phyloP scores from a whole-genome alignment of 805 yeast genomes.

The Ogataea angusta region DNA sequence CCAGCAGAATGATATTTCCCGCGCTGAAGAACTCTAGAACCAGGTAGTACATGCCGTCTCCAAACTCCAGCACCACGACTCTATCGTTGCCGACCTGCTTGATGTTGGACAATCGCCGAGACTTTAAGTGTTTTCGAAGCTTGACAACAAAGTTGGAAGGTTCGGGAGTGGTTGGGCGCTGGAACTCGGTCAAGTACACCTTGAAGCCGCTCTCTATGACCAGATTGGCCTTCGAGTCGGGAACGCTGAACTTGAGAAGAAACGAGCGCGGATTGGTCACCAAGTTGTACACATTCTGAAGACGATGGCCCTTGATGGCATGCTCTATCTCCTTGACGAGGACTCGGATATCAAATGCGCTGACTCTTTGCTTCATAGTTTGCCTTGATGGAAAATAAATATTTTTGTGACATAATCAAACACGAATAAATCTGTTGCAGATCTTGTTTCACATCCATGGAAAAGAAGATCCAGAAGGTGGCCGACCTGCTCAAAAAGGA shows the following conservation, averaged over 20 bases:
- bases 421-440: slow-evolving; percentile 1
- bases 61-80: slow-evolving; percentile 77
- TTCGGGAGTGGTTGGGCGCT: slow-evolving; percentile 72
- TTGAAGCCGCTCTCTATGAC: slow-evolving; percentile 87
- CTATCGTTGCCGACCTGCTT: slow-evolving; percentile 78
- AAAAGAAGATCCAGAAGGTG: slow-evolving; percentile 21
- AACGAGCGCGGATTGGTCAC: slow-evolving; percentile 69
- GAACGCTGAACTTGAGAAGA: slow-evolving; percentile 73
- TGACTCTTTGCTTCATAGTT: slow-evolving; percentile 69
- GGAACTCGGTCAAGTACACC: slow-evolving; percentile 73
- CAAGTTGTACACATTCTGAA: slow-evolving; percentile 83
- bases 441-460: slow-evolving; percentile 18
- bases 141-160: slow-evolving; percentile 87
- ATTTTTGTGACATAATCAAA: slow-evolving; percentile 2
- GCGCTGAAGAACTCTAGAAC: slow-evolving; percentile 94
- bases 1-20: slow-evolving; percentile 81
- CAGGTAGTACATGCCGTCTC: slow-evolving; percentile 73
- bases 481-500: slow-evolving; percentile 24
- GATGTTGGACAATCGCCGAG: slow-evolving; percentile 69
- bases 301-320: slow-evolving; percentile 58
- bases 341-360: slow-evolving; percentile 77
- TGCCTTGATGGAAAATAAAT: not conserved
- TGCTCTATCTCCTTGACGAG: slow-evolving; percentile 62
- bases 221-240: slow-evolving; percentile 73
- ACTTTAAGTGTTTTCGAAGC: slow-evolving; percentile 79